Conservation (phyloP, 768 basidiomycete genomes). For the Candolleomyces eurysporus region DNA sequence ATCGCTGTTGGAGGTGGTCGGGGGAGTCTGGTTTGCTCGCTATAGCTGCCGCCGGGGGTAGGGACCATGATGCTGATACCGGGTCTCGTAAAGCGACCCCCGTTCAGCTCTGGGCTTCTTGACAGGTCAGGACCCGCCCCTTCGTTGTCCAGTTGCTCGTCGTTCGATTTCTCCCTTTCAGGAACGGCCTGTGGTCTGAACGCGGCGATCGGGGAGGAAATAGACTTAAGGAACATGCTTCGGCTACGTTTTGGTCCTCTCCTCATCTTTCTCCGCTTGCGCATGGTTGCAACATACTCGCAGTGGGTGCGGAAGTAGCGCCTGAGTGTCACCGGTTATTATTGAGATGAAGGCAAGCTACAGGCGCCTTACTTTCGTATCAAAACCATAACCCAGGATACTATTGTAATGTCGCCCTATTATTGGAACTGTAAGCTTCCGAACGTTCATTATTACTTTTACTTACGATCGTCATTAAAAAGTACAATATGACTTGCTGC, state of each 20-base stretch:
- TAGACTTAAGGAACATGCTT: constrained; percentile 28
- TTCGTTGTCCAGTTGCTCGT: too few species aligned
- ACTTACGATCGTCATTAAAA: constrained; percentile 51
- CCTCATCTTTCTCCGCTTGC: constrained; percentile 9
- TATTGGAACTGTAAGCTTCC: too few species aligned
- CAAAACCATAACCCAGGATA: constrained; percentile 67
- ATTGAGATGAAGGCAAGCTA: not conserved
- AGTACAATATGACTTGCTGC: constrained; percentile 51
- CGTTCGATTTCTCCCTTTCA: too few species aligned
- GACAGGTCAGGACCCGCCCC: too few species aligned
- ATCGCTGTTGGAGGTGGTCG: not conserved
- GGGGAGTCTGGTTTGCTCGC: not conserved
- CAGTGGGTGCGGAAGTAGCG: constrained; percentile 44
- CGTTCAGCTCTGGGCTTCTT: too few species aligned
- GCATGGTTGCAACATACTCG: constrained; percentile 35
- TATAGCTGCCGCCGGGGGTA: constrained; percentile 5
- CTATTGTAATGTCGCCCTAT: constrained; percentile 47
- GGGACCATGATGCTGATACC: constrained; percentile 7
- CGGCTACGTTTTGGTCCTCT: constrained; percentile 19
- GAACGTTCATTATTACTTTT: not conserved
- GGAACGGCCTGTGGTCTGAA: not conserved
- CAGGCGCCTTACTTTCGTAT: constrained; percentile 46
- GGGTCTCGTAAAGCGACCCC: not conserved
- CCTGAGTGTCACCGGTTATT: constrained; percentile 20
- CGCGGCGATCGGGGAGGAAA: constrained; percentile 26